These are phyloP conservation scores for Rhodotorula graminis DNA, from an alignment of 768 basidiomycete genomes.

Conservation along the genomic window DNA sequence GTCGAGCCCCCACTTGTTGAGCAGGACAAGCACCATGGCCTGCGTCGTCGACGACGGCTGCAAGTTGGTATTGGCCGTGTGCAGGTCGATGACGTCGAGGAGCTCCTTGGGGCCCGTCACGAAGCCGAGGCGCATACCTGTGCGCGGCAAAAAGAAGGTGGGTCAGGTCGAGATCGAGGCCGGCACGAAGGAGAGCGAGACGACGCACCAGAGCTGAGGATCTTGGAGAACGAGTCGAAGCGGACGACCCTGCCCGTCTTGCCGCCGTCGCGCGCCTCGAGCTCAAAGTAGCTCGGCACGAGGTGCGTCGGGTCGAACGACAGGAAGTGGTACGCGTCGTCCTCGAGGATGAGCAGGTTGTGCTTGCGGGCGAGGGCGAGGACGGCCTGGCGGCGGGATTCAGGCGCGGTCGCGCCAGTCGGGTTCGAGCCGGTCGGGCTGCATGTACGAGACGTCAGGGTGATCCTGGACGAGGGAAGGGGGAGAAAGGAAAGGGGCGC, in stretches of 20 bases:
- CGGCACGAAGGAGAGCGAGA: background rate
- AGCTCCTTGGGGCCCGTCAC: conserved; percentile 68
- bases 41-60: conserved; percentile 48
- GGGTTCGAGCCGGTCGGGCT: conserved; percentile 71
- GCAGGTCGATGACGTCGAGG: conserved; percentile 63
- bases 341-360: conserved; percentile 79
- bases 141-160: conserved; percentile 46
- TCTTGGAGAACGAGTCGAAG: conserved; percentile 85
- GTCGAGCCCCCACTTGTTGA: conserved; percentile 68
- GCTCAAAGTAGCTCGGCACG: conserved; percentile 68
- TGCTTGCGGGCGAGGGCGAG: conserved; percentile 66
- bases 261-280: conserved; percentile 62
- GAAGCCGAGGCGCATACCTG: conserved; percentile 76
- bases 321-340: conserved; percentile 52
- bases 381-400: conserved; percentile 58
- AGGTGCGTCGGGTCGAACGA: conserved; percentile 65
- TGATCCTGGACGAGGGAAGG: too few species aligned
- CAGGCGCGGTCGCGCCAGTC: conserved; percentile 69
- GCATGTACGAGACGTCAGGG: conserved; percentile 7
- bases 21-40: conserved; percentile 57
- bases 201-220: conserved; percentile 52
- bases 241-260: conserved; percentile 74
- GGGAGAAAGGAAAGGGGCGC: background rate
- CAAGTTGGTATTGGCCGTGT: conserved; percentile 58
- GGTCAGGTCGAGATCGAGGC: too few species aligned